Conservation (phyloP, 768 basidiomycete species). For the Pholiota microspora region DNA sequence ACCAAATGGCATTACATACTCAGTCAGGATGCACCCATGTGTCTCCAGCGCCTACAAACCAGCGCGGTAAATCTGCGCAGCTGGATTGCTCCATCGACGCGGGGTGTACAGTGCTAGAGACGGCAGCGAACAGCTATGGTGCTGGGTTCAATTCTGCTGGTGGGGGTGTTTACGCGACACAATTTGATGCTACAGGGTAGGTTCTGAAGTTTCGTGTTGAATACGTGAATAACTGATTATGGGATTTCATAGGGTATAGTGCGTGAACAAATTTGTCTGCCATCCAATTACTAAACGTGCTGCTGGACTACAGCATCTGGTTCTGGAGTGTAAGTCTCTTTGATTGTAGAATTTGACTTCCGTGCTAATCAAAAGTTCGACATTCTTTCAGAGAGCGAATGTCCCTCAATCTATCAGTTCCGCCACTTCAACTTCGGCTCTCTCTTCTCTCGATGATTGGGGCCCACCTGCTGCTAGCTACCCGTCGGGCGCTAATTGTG, state of each 20-base stretch:
- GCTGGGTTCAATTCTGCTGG: constrained; percentile 45
- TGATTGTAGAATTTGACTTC: constrained; percentile 12
- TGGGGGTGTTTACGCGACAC: constrained; percentile 61
- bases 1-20: constrained; percentile 61
- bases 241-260: not conserved
- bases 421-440: constrained; percentile 27
- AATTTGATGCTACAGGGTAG: constrained; percentile 56
- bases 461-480: constrained; percentile 41
- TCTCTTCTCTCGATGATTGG: constrained; percentile 37
- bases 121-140: constrained; percentile 44
- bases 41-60: constrained; percentile 18
- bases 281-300: too few relatives aligned
- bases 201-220: constrained; percentile 4
- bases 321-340: constrained; percentile 41
- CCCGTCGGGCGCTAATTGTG: constrained; percentile 33
- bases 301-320: constrained; percentile 49
- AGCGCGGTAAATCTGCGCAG: constrained; percentile 29
- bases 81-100: constrained; percentile 29
- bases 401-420: constrained; percentile 33
- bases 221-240: not conserved
- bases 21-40: constrained; percentile 33
- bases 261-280: not conserved
- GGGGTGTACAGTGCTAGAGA: constrained; percentile 46
- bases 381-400: constrained; percentile 33
- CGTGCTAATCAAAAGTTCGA: not conserved